Percentiles rank a stretch among this genome's conserved stretches.
phyloP scores from a whole-genome alignment of 768 basidiomycete genomes.

The Udeniomyces megalosporus region DNA sequence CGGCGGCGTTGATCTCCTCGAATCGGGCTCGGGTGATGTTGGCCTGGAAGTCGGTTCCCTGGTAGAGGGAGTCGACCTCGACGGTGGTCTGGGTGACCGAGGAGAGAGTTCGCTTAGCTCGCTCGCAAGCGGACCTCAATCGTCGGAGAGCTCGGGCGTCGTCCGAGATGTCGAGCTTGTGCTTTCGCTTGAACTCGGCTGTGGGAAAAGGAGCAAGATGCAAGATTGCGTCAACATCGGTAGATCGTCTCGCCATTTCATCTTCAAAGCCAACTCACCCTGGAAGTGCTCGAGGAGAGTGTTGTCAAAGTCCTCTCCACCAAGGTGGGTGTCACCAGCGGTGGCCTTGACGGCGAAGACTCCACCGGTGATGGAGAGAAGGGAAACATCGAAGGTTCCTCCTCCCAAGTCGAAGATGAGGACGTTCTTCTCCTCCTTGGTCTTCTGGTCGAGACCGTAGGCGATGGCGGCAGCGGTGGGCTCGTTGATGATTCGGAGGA shows the following conservation, averaged over 20 bases:
- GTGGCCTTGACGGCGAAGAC: constrained; percentile 90
- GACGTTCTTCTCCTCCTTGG: constrained; percentile 89
- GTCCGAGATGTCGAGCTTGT: constrained; percentile 69
- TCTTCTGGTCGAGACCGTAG: constrained; percentile 73
- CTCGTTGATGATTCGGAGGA: constrained; percentile 99
- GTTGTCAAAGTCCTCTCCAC: constrained; percentile 99
- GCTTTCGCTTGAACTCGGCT: constrained; percentile 18
- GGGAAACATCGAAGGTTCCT: constrained; percentile 99
- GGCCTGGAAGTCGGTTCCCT: constrained; percentile 96
- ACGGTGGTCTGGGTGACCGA: constrained; percentile 97
- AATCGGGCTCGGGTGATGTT: constrained; percentile 99
- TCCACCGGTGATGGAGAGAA: constrained; percentile 92
- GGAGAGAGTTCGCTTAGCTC: constrained; percentile 96
- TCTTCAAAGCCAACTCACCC: constrained; percentile 25
- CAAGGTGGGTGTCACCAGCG: constrained; percentile 96
- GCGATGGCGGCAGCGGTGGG: constrained; percentile 98
- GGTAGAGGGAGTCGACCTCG: constrained; percentile 96
- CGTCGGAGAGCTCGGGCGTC: constrained; percentile 94
- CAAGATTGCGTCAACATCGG: background rate
- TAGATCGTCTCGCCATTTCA: too few species aligned
- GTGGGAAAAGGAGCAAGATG: background rate
- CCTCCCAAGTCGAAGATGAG: constrained; percentile 99
- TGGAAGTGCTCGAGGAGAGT: constrained; percentile 96
- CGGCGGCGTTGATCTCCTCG: constrained; percentile 90
- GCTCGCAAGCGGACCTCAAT: constrained; percentile 92